A percentile compares a stretch with the other conserved stretches of the same genome.
These are phyloP conservation scores for Chenopodium formosanum DNA, from an alignment of 148 eudicot genomes.

Conservation along the genomic window DNA sequence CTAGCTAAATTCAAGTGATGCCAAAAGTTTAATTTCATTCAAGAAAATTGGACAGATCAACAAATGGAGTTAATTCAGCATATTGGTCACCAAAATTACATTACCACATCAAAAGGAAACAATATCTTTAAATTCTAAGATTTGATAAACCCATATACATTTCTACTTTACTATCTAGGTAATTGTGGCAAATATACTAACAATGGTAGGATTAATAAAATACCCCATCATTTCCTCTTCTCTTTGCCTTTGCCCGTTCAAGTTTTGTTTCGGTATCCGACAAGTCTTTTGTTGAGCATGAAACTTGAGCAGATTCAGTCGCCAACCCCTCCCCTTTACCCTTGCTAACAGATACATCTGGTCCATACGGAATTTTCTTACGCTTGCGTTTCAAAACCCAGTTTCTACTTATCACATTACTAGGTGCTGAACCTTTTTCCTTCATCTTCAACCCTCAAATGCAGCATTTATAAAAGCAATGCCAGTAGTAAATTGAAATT, in stretches of 20 bases:
- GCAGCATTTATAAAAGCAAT: slow-evolving; percentile 35
- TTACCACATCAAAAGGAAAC: neutral
- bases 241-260: slow-evolving; percentile 46
- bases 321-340: slow-evolving; percentile 36
- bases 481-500: slow-evolving; percentile 11
- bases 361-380: slow-evolving; percentile 51
- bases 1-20: neutral
- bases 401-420: slow-evolving; percentile 63
- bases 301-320: slow-evolving; percentile 38
- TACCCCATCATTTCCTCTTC: slow-evolving; percentile 88
- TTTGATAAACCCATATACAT: too few species aligned
- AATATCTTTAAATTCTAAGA: neutral
- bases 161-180: too few species aligned
- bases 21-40: neutral
- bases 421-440: slow-evolving; percentile 49
- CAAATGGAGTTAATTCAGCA: neutral
- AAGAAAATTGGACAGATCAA: neutral
- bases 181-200: neutral
- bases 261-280: slow-evolving; percentile 36
- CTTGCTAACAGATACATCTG: slow-evolving; percentile 39
- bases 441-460: slow-evolving; percentile 49
- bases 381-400: slow-evolving; percentile 91
- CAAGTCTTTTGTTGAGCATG: slow-evolving; percentile 40
- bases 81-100: neutral
- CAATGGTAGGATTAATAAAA: neutral